Percentiles rank a stretch among this genome's conserved stretches.
These are phyloP conservation scores for Verticillium dahliae DNA, from an alignment of 2,329 filamentous ascomycete genomes.

Conservation along the genomic window DNA sequence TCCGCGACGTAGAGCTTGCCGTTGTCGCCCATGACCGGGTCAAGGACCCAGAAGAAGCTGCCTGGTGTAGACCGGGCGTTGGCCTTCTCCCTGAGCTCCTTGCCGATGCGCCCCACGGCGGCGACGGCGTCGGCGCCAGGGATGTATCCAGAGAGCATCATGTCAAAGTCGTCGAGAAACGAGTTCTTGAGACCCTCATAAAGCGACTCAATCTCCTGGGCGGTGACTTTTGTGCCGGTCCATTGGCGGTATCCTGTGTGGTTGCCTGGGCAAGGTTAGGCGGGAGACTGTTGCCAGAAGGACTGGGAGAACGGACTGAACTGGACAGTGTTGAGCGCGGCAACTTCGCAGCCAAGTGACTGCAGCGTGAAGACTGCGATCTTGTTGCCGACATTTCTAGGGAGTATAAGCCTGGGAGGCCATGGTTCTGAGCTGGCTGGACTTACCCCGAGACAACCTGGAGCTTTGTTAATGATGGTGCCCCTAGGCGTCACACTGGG, in stretches of 20 bases:
- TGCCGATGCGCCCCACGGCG: conserved; percentile 76
- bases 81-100: conserved; percentile 66
- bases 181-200: conserved; percentile 81
- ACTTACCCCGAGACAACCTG: conserved; percentile 39
- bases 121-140: conserved; percentile 80
- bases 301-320: conserved; percentile 58
- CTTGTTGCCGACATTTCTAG: conserved; percentile 93
- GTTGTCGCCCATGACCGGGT: conserved; percentile 98
- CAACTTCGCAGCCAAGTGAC: conserved; percentile 86
- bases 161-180: conserved; percentile 81
- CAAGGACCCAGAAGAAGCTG: conserved; percentile 92
- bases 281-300: neutral
- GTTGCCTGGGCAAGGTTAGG: conserved; percentile 57
- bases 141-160: conserved; percentile 92
- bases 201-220: conserved; percentile 75
- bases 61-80: conserved; percentile 49
- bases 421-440: neutral
- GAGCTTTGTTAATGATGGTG: neutral
- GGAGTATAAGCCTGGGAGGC: neutral
- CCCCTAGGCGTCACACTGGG: neutral
- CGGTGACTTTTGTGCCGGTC: conserved; percentile 75
- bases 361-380: conserved; percentile 96
- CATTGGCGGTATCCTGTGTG: conserved; percentile 89
- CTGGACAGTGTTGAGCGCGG: conserved; percentile 91
- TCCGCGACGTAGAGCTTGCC: conserved; percentile 85